Conservation (phyloP, 306 rosid genomes). For the Myrica gale region DNA sequence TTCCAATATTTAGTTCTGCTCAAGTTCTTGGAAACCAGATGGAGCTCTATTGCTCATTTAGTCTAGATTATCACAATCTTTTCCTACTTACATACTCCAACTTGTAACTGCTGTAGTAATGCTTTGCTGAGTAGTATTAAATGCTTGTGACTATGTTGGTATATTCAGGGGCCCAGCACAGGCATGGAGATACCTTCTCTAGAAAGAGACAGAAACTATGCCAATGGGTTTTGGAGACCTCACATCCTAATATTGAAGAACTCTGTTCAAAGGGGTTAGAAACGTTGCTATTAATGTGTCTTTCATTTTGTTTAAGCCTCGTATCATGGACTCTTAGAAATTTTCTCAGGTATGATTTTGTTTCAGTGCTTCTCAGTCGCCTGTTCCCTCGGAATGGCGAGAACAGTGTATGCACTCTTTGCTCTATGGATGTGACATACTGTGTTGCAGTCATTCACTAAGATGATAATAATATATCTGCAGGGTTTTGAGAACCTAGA, state of each 20-base stretch:
- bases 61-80: neutral
- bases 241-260: constrained; percentile 46
- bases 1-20: neutral
- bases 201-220: constrained; percentile 69
- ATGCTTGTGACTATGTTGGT: constrained; percentile 3
- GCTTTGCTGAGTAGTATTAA: neutral
- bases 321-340: constrained; percentile 21
- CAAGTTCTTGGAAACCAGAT: neutral
- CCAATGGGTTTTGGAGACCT: constrained; percentile 50
- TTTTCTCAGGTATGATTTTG: constrained; percentile 57
- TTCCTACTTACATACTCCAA: neutral
- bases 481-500: constrained; percentile 36
- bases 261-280: constrained; percentile 61
- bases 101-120: neutral
- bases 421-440: constrained; percentile 20
- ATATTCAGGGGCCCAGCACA: constrained; percentile 41
- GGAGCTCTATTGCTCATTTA: neutral
- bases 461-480: constrained; percentile 21
- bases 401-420: constrained; percentile 45
- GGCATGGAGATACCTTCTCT: constrained; percentile 43
- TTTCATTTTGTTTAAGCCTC: constrained; percentile 23
- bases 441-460: constrained; percentile 18
- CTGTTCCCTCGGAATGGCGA: constrained; percentile 45
- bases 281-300: constrained; percentile 20
- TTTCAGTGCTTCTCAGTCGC: constrained; percentile 64